These are phyloP conservation scores for Penicillium griseofulvum DNA, from an alignment of 2,329 filamentous ascomycete species.

Conservation along the genomic window DNA sequence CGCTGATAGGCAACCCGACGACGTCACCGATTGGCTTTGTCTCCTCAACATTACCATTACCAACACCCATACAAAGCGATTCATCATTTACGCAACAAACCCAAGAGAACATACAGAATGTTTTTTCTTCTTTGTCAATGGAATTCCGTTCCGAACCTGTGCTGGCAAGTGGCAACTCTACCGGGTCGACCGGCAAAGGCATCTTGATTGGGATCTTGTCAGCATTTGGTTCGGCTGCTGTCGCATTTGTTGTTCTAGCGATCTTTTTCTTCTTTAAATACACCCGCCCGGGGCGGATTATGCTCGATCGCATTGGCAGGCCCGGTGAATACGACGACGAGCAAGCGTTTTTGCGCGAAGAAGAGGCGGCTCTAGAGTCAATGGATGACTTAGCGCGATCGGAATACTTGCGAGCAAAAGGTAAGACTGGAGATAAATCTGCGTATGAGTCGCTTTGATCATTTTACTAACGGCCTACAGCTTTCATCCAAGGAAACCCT, in stretches of 20 bases:
- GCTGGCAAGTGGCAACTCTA: constrained; percentile 40
- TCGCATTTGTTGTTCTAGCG: constrained; percentile 75
- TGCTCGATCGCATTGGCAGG: constrained; percentile 87
- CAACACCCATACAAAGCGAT: constrained; percentile 13
- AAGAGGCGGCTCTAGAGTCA: constrained; percentile 87
- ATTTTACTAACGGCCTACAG: constrained; percentile 47
- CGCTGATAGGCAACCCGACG: constrained; percentile 31
- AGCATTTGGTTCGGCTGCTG: constrained; percentile 84
- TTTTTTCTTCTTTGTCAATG: constrained; percentile 26
- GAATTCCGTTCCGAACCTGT: constrained; percentile 22
- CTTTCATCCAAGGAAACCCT: constrained; percentile 89
- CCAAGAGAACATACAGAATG: constrained; percentile 41
- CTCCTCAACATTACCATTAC: constrained; percentile 3
- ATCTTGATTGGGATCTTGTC: constrained; percentile 93
- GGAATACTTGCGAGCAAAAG: constrained; percentile 93
- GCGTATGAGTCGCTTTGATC: constrained; percentile 1
- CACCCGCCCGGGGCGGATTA: constrained; percentile 80
- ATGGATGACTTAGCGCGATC: constrained; percentile 92
- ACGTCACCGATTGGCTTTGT: constrained; percentile 25
- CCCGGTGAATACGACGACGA: constrained; percentile 98
- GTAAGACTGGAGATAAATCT: constrained; percentile 49
- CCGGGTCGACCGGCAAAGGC: constrained; percentile 65
- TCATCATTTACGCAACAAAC: constrained; percentile 20
- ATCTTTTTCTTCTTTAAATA: constrained; percentile 93
- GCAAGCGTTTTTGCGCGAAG: constrained; percentile 87